Base-by-base conservation (phyloP, 2,329 filamentous ascomycete species). In the Phaeosphaeriaceae sp. region DNA sequence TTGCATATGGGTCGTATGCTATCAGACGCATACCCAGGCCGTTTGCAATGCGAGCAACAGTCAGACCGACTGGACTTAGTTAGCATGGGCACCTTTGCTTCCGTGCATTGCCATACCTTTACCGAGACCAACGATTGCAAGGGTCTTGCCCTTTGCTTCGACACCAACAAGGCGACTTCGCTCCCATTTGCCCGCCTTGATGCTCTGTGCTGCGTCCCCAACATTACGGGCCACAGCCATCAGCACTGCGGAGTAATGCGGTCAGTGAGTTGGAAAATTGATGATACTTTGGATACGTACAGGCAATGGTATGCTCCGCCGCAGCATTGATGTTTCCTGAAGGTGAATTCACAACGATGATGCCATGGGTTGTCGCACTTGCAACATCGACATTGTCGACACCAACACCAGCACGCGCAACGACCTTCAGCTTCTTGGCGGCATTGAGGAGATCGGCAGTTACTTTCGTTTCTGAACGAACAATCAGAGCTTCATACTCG, bases 331-430 rank as follows among this genome's bases (percentile, higher is more conserved):
- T 93, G 72, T 95, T 95, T 1, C 92, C 92, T 19, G 87, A 86
- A 0, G 92, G 91, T 24, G 87, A 90, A 76, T 94, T 95, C 55
- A 94, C 89, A 1, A 95, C 91, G 52, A 94, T 89, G 59, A 94
- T 88, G 21, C 92, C 92, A 54, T 88, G 82, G 42, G 85, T 83
- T 0, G 91, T 94, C 2, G 91, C 91, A 8, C 88, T 86, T 32
- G 87, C 82, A 0, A 94, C 89, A 72, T 94, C 84, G 50, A 95
- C 91, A 78, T 94, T 94, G 79, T 94, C 91, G 23, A 94, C 91
- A 30, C 70, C 92, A 1, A 94, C 92, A 13, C 92, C 92, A 13
- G 92, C 92, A 60, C 92, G 84, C 2, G 91, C 92, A 22, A 95
- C 91, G 9, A 94, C 91, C 65, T 90, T 89, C 52, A 94, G 83